A percentile compares a stretch with the other conserved stretches of the same genome.
These are phyloP conservation scores for Paramecium pentaurelia DNA, from an alignment of 73 alveolate genomes.

Conservation along the genomic window DNA sequence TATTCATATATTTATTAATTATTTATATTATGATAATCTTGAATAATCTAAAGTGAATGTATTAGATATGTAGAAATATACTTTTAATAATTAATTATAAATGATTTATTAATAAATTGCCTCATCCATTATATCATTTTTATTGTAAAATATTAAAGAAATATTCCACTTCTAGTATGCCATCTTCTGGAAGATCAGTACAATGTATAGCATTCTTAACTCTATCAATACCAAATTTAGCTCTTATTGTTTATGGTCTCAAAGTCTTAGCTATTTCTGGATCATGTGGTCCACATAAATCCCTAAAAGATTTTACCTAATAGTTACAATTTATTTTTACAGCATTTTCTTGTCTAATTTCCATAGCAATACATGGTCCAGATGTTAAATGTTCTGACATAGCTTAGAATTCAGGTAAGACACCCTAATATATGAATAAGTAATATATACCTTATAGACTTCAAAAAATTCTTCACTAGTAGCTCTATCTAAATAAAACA, in stretches of 20 bases:
- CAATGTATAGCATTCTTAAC: constrained; percentile 96
- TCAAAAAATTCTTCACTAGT: constrained; percentile 96
- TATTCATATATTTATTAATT: not conserved
- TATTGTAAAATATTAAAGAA: constrained; percentile 79
- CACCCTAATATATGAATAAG: constrained; percentile 67
- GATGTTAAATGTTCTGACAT: constrained; percentile 88
- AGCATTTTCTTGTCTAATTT: constrained; percentile 94
- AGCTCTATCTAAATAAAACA: constrained; percentile 86
- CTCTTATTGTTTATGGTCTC: constrained; percentile 97
- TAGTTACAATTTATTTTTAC: constrained; percentile 42
- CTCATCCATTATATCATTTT: not conserved
- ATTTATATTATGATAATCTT: not conserved
- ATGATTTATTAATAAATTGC: not conserved
- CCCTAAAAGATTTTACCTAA: constrained; percentile 76
- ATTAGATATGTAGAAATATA: not conserved
- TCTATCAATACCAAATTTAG: constrained; percentile 94
- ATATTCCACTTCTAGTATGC: constrained; percentile 90
- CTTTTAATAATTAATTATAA: not conserved
- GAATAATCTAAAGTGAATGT: not conserved
- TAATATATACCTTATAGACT: constrained; percentile 77
- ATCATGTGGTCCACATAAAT: constrained; percentile 96
- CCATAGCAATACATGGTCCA: constrained; percentile 95
- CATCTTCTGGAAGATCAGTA: constrained; percentile 98
- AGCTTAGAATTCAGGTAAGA: constrained; percentile 93
- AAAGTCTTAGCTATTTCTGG: constrained; percentile 97